These are phyloP conservation scores for Carallia brachiata DNA, from an alignment of 345 rosid genomes.

Conservation along the genomic window DNA sequence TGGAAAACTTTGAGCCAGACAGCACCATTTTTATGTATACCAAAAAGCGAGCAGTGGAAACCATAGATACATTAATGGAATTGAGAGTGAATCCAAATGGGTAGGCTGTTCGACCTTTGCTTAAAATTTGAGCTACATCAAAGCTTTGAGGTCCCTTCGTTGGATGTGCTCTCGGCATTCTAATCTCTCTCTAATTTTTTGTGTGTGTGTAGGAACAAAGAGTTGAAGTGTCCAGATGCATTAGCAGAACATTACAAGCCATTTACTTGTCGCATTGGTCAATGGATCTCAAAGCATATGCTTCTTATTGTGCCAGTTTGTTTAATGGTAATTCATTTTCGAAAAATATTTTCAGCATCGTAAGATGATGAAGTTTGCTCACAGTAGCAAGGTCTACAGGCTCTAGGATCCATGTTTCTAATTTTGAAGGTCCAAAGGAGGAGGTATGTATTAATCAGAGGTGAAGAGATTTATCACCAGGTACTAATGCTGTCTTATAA, in stretches of 20 bases:
- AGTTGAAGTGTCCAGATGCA: conserved; percentile 74
- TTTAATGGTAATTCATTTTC: conserved; percentile 51
- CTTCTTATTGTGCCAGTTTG: conserved; percentile 38
- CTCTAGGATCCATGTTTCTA: conserved; percentile 43
- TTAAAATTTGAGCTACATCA: not conserved
- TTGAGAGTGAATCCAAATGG: conserved; percentile 51
- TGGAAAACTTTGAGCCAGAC: conserved; percentile 40
- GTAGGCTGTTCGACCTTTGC: conserved; percentile 33
- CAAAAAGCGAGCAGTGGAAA: conserved; percentile 54
- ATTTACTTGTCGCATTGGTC: conserved; percentile 48
- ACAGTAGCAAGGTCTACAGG: conserved; percentile 63
- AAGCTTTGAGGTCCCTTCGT: not conserved
- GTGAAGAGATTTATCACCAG: conserved; percentile 69
- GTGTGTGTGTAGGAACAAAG: conserved; percentile 42
- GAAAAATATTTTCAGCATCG: conserved; percentile 30
- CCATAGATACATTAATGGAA: conserved; percentile 42
- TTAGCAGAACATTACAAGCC: conserved; percentile 64
- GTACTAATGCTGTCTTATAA: conserved; percentile 26
- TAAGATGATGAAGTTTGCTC: conserved; percentile 51
- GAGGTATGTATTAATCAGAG: conserved; percentile 48
- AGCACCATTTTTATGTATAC: conserved; percentile 35
- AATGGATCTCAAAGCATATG: conserved; percentile 55
- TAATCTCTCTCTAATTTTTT: conserved; percentile 7
- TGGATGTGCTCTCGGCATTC: conserved; percentile 8
- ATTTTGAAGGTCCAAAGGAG: conserved; percentile 43